Evolutionary conservation across 805 yeast species (phyloP).

Genomic region (Yamadazyma endophytica): DNA sequence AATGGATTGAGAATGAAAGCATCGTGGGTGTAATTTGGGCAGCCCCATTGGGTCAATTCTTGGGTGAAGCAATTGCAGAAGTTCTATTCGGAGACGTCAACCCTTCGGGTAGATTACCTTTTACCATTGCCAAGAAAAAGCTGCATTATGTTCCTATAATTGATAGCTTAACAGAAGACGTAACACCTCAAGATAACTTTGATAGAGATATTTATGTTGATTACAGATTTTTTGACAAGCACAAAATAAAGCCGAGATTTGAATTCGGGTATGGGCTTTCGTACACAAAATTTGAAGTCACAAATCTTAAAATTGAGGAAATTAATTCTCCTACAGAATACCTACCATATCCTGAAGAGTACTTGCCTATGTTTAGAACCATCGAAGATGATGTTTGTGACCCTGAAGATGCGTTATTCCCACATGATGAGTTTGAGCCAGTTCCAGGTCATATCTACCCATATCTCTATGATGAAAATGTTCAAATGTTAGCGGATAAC

Average conservation of each 20-base stretch:
- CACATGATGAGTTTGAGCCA: conserved; percentile 48
- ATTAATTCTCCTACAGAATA: conserved; percentile 42
- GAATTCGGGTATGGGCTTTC: conserved; percentile 64
- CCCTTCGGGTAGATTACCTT: conserved; percentile 63
- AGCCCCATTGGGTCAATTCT: conserved; percentile 55
- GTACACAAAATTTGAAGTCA: conserved; percentile 41
- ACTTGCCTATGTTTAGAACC: conserved; percentile 38
- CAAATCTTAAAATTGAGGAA: conserved; percentile 36
- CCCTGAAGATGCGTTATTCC: conserved; percentile 52
- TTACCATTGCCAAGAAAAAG: conserved; percentile 54
- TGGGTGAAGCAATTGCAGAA: conserved; percentile 56
- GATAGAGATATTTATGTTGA: conserved; percentile 50
- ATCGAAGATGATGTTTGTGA: conserved; percentile 47
- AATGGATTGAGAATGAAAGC: conserved; percentile 53
- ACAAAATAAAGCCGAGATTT: conserved; percentile 51
- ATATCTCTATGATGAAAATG: conserved; percentile 38
- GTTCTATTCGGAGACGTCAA: conserved; percentile 57
- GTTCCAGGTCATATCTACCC: conserved; percentile 58
- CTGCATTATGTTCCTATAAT: conserved; percentile 45
- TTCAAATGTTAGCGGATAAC: conserved; percentile 29
- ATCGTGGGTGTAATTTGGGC: conserved; percentile 54
- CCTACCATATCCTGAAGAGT: conserved; percentile 43
- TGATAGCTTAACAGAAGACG: conserved; percentile 24
- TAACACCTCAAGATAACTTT: conserved; percentile 39
- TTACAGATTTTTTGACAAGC: conserved; percentile 55